Evolutionary conservation across 2,329 filamentous ascomycete genomes (phyloP).

Genomic region (Westerdykella sp.): DNA sequence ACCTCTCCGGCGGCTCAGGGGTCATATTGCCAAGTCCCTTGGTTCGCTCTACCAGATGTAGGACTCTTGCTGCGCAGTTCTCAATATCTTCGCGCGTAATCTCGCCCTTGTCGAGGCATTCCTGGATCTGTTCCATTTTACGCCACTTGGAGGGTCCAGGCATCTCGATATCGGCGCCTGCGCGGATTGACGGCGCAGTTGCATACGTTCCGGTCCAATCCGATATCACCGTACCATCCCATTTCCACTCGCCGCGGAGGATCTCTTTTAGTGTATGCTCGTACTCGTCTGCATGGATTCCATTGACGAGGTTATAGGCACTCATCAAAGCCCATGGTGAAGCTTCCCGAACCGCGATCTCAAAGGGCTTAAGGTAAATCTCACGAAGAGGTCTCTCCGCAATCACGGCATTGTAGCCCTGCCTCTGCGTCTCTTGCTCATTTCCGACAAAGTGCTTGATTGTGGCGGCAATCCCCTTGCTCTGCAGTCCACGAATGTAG

Average conservation of each 20-base stretch:
- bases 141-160: constrained; percentile 38
- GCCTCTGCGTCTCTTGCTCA: constrained; percentile 63
- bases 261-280: constrained; percentile 40
- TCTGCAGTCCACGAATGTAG: constrained; percentile 67
- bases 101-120: constrained; percentile 31
- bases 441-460: constrained; percentile 76
- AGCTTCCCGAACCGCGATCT: constrained; percentile 63
- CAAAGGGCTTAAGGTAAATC: constrained; percentile 68
- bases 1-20: constrained; percentile 51
- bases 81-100: constrained; percentile 45
- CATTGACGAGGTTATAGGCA: constrained; percentile 63
- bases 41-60: constrained; percentile 58
- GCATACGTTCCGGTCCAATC: constrained; percentile 40
- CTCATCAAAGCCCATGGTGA: constrained; percentile 64
- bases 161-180: constrained; percentile 39
- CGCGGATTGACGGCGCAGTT: constrained; percentile 34
- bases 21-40: constrained; percentile 54
- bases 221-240: constrained; percentile 40
- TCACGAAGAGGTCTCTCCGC: constrained; percentile 61
- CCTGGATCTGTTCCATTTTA: constrained; percentile 31
- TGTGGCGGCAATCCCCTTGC: constrained; percentile 66
- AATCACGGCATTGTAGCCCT: constrained; percentile 59
- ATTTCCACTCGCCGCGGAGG: constrained; percentile 37
- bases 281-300: constrained; percentile 42
- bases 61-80: constrained; percentile 47